Conservation (phyloP, 768 basidiomycete genomes). For the Lactifluus rugatus region DNA sequence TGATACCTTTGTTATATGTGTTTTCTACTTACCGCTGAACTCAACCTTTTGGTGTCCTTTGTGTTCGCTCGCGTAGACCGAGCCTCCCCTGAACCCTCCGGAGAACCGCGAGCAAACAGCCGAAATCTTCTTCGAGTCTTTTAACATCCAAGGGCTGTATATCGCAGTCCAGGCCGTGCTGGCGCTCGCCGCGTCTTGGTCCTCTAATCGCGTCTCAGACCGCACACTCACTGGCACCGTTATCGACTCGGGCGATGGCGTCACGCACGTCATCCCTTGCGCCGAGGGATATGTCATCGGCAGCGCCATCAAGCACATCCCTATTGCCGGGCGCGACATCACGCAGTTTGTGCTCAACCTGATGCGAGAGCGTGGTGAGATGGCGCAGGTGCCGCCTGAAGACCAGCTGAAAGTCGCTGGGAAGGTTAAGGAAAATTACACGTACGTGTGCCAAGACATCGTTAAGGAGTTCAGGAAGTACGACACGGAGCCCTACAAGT, state of each 20-base stretch:
- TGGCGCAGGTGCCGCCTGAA: slow-evolving; percentile 82
- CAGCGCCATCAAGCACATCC: slow-evolving; percentile 97
- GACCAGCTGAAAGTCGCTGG: slow-evolving; percentile 88
- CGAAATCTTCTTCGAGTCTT: slow-evolving; percentile 99
- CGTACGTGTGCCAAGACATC: slow-evolving; percentile 97
- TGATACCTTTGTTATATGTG: not conserved
- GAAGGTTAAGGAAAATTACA: slow-evolving; percentile 96
- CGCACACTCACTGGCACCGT: slow-evolving; percentile 94
- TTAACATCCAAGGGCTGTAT: slow-evolving; percentile 97
- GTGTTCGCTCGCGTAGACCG: slow-evolving; percentile 52
- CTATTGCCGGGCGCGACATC: slow-evolving; percentile 97
- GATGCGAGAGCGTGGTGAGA: slow-evolving; percentile 92
- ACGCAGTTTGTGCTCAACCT: slow-evolving; percentile 93
- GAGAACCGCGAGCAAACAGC: slow-evolving; percentile 99
- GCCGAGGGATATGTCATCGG: slow-evolving; percentile 99
- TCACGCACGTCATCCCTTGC: slow-evolving; percentile 93
- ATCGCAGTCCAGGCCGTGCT: slow-evolving; percentile 99
- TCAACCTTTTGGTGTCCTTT: not conserved
- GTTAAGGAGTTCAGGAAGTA: slow-evolving; percentile 99
- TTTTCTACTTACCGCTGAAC: not conserved
- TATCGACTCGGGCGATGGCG: slow-evolving; percentile 98
- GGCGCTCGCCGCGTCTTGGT: slow-evolving; percentile 96
- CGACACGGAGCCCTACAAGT: slow-evolving; percentile 90
- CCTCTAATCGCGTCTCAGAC: slow-evolving; percentile 80
- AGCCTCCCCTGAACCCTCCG: slow-evolving; percentile 94